Conservation (phyloP, 75 land plant genomes). For the Pinus taeda region DNA sequence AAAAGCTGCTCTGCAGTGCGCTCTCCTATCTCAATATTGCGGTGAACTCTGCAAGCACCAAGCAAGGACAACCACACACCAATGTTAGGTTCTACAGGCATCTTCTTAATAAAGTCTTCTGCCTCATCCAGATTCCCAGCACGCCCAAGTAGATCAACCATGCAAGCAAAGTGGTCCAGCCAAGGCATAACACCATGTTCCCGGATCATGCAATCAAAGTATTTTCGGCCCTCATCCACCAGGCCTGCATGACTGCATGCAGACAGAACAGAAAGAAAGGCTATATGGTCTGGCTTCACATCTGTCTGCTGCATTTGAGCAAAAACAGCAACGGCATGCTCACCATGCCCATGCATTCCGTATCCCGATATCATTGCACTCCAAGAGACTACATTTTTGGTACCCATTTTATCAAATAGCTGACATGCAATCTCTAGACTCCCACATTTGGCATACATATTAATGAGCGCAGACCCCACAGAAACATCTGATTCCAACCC, state of each 20-base stretch:
- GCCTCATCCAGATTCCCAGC: conserved; percentile 14
- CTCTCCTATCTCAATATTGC: conserved; percentile 11
- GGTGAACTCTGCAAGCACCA: conserved; percentile 23
- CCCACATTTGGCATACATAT: conserved; percentile 33
- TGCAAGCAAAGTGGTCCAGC: conserved; percentile 15
- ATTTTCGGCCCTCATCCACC: conserved; percentile 11
- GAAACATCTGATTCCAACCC: conserved; percentile 1
- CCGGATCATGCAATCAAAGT: conserved; percentile 9
- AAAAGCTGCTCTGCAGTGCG: conserved; percentile 7
- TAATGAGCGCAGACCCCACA: conserved; percentile 14
- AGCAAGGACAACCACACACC: conserved; percentile 22
- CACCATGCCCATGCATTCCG: conserved; percentile 19
- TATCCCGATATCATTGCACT: conserved; percentile 25
- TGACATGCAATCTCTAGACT: conserved; percentile 7
- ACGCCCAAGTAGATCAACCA: conserved; percentile 31
- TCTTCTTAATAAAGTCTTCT: conserved; percentile 12
- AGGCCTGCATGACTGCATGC: conserved; percentile 27
- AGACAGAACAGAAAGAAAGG: conserved; percentile 15
- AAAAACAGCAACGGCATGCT: conserved; percentile 10
- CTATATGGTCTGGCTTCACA: conserved; percentile 1
- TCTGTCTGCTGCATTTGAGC: conserved; percentile 11
- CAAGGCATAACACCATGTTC: conserved; percentile 1
- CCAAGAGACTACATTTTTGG: conserved; percentile 11
- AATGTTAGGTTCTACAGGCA: conserved; percentile 12
- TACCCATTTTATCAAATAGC: conserved; percentile 20